These are phyloP conservation scores for Globisporangium viniferum DNA, from an alignment of 352 stramenopile genomes.

Conservation along the genomic window DNA sequence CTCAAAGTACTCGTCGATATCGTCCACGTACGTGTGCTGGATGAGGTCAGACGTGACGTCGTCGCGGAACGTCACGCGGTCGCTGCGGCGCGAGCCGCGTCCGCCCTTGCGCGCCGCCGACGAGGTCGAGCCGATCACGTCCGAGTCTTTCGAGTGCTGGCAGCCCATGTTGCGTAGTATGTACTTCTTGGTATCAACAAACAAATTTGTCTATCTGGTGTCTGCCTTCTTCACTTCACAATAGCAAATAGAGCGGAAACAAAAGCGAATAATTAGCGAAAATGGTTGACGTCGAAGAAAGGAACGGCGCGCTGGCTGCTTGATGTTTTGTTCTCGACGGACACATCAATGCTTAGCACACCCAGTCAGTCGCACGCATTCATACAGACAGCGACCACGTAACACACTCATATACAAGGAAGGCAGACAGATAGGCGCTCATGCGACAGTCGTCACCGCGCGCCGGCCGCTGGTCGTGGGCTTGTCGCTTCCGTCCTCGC, in stretches of 20 bases:
- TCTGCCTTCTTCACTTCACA: background rate
- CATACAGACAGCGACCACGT: background rate
- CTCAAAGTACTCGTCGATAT: constrained; percentile 62
- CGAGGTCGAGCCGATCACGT: constrained; percentile 39
- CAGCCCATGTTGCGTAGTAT: constrained; percentile 36
- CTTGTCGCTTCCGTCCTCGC: background rate
- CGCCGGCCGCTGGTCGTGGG: background rate
- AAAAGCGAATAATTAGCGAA: background rate
- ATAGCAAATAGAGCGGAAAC: background rate
- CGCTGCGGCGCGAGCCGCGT: constrained; percentile 18
- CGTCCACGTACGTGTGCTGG: constrained; percentile 70
- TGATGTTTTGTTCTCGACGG: background rate
- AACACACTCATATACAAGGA: background rate
- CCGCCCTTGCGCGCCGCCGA: constrained; percentile 10
- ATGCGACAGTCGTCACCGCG: background rate
- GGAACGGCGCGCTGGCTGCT: background rate
- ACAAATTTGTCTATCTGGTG: background rate
- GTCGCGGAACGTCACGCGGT: constrained; percentile 47
- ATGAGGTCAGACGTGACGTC: constrained; percentile 74
- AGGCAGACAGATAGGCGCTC: background rate
- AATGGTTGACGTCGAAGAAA: background rate
- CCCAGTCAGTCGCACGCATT: too few species aligned
- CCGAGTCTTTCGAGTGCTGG: constrained; percentile 44
- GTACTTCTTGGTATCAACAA: background rate
- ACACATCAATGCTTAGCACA: background rate